Conservation (phyloP, 805 yeast genomes). For the Yamadazyma olivae region DNA sequence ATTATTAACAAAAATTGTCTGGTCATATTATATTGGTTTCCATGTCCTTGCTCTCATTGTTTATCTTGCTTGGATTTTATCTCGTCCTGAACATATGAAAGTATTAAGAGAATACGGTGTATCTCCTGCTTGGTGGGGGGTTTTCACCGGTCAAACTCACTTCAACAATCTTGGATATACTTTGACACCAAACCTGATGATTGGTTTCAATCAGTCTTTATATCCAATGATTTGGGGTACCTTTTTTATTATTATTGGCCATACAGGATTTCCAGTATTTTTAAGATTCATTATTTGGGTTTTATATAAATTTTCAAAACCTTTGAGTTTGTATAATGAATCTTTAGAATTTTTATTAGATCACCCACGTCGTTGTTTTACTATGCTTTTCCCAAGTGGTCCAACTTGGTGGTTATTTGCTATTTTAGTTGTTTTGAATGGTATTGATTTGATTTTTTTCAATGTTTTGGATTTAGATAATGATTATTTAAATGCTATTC, state of each 20-base stretch:
- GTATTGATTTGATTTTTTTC: slow-evolving; percentile 76
- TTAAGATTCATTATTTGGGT: slow-evolving; percentile 83
- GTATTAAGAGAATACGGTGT: slow-evolving; percentile 55
- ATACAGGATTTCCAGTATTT: slow-evolving; percentile 89
- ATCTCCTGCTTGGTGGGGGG: slow-evolving; percentile 89
- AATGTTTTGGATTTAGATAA: slow-evolving; percentile 70
- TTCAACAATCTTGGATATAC: slow-evolving; percentile 88
- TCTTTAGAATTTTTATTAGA: slow-evolving; percentile 83
- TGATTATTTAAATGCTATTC: slow-evolving; percentile 47
- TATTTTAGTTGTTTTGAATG: slow-evolving; percentile 69
- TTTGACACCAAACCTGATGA: slow-evolving; percentile 78
- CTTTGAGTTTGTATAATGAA: slow-evolving; percentile 63
- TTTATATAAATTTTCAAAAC: slow-evolving; percentile 62
- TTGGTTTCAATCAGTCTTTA: slow-evolving; percentile 57
- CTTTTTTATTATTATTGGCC: slow-evolving; percentile 83
- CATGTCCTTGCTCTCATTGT: slow-evolving; percentile 54
- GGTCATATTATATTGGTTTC: slow-evolving; percentile 72
- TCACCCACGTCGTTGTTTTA: slow-evolving; percentile 96
- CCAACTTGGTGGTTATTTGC: slow-evolving; percentile 95
- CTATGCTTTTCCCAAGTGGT: slow-evolving; percentile 83
- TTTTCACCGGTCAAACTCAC: slow-evolving; percentile 74
- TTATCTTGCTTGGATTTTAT: slow-evolving; percentile 60
- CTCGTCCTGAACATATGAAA: slow-evolving; percentile 37
- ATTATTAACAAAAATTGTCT: slow-evolving; percentile 62
- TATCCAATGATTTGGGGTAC: slow-evolving; percentile 62